Evolutionary conservation across 352 stramenopile genomes (phyloP).

Genomic region (Pythium utonaiense): DNA sequence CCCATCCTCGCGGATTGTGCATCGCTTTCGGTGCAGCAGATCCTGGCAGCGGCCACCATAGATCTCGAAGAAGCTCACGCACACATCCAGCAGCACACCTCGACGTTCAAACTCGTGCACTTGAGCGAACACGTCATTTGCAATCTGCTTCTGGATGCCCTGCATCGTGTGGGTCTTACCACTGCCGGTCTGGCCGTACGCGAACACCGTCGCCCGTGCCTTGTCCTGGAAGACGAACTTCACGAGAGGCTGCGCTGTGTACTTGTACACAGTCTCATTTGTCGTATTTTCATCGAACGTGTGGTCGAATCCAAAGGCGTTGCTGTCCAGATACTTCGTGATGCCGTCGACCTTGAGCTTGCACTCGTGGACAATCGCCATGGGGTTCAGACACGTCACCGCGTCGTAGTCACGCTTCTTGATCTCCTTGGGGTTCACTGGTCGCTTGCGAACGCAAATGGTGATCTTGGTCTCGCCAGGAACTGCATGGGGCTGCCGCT

Average conservation of each 20-base stretch:
- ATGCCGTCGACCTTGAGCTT: slow-evolving; percentile 98
- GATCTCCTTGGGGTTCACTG: slow-evolving; percentile 90
- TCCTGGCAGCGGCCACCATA: slow-evolving; percentile 96
- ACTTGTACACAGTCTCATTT: slow-evolving; percentile 94
- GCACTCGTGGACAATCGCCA: slow-evolving; percentile 94
- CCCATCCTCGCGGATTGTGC: slow-evolving; percentile 94
- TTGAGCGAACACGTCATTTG: slow-evolving; percentile 69
- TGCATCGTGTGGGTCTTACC: slow-evolving; percentile 86
- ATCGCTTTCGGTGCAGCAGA: slow-evolving; percentile 85
- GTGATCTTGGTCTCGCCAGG: slow-evolving; percentile 88
- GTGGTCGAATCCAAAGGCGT: slow-evolving; percentile 91
- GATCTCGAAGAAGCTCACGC: slow-evolving; percentile 96
- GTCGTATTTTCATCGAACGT: slow-evolving; percentile 92
- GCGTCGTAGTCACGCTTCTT: slow-evolving; percentile 94
- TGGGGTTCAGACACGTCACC: slow-evolving; percentile 94
- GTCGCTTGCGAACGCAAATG: slow-evolving; percentile 96
- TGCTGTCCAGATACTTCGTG: slow-evolving; percentile 98
- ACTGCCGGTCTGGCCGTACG: slow-evolving; percentile 62
- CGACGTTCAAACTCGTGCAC: slow-evolving; percentile 49
- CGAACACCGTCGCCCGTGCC: slow-evolving; percentile 94
- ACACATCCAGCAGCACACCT: slow-evolving; percentile 75
- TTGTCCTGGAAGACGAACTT: slow-evolving; percentile 92
- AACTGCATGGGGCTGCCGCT: slow-evolving; percentile 38
- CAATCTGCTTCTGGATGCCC: slow-evolving; percentile 77
- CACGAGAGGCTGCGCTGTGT: slow-evolving; percentile 90